Evolutionary conservation across 202 grass and related monocot genomes (phyloP), one percentile per base, ranked within the genome.

Genomic region (Musa balbisiana): DNA sequence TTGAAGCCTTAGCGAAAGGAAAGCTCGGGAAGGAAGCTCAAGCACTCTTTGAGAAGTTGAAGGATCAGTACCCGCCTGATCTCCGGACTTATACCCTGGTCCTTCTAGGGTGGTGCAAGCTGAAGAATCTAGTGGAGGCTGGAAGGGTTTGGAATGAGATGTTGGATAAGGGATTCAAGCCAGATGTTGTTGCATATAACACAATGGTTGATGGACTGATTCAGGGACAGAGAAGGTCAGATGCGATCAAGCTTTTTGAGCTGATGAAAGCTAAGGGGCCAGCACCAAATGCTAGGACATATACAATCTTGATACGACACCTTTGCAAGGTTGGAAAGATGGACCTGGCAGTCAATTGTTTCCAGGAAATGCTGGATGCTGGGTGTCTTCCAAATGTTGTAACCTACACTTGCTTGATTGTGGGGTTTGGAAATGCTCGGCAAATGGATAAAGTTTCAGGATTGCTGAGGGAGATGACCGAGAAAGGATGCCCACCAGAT

Each of bases 231-330:
- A 93, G 85, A 84, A 86, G 76, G 43, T 75, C 80, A 10, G 90
- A 93, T 62, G 88, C 93, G 0, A 66, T 97, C 74, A 97, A 93
- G 82, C 86, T 97, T 82, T 93, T 91, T 73, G 88, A 97, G 54
- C 75, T 97, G 63, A 97, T 97, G 93, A 97, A 97, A 79, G 86
- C 78, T 15, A 97, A 91, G 75, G 93, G 93, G 0, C 90, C 90
- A 82, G 52, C 17, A 1, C 90, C 93, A 63, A 93, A 97, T 83
- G 82, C 49, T 1, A 73, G 90, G 83, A 97, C 93, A 64, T 91
- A 93, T 54, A 91, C 88, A 55, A 86, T 91, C 58, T 73, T 97
- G 79, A 91, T 97, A 77, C 65, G 69, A 1, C 73, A 90, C 64
- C 83, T 91, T 19, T 97, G 90, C 65, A 97, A 97, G 74, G 65